Conservation (phyloP, 1,284 basidiomycete species). For the Trichosporon sp. region DNA sequence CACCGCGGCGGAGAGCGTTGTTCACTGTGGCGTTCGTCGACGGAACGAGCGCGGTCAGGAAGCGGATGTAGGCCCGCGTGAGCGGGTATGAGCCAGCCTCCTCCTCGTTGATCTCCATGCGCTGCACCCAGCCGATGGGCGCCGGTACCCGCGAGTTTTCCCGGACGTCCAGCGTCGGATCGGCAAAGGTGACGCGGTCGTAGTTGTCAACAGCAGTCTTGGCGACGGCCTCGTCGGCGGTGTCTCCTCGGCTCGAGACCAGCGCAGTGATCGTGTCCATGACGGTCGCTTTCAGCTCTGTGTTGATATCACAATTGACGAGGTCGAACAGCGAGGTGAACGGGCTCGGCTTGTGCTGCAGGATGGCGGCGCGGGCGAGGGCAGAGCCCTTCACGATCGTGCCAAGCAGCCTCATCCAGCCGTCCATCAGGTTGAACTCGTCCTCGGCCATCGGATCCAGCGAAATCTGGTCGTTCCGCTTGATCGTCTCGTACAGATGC, state of each 20-base stretch:
- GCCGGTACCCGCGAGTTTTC: constrained; percentile 38
- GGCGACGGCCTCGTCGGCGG: constrained; percentile 69
- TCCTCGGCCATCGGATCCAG: constrained; percentile 44
- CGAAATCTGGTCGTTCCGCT: constrained; percentile 35
- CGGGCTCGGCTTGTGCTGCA: constrained; percentile 76
- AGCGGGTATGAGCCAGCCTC: constrained; percentile 77
- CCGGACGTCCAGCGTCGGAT: constrained; percentile 44
- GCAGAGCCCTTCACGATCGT: constrained; percentile 75
- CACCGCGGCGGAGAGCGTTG: constrained; percentile 63
- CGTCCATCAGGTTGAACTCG: constrained; percentile 42
- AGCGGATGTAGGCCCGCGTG: constrained; percentile 81
- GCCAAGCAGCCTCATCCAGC: constrained; percentile 64
- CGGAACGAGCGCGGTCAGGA: constrained; percentile 76
- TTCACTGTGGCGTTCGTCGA: constrained; percentile 46
- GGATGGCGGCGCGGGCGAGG: constrained; percentile 47
- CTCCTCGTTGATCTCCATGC: constrained; percentile 76
- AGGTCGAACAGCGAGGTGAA: constrained; percentile 77
- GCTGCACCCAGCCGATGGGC: constrained; percentile 50
- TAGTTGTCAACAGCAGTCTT: constrained; percentile 63
- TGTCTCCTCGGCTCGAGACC: constrained; percentile 72
- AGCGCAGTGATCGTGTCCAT: constrained; percentile 85
- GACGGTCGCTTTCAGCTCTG: constrained; percentile 86
- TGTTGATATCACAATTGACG: constrained; percentile 74
- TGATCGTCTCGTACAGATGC: constrained; percentile 47
- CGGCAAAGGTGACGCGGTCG: constrained; percentile 73